Base-by-base conservation (phyloP, 2,329 filamentous ascomycete species). In the Penicillium vulpinum region DNA sequence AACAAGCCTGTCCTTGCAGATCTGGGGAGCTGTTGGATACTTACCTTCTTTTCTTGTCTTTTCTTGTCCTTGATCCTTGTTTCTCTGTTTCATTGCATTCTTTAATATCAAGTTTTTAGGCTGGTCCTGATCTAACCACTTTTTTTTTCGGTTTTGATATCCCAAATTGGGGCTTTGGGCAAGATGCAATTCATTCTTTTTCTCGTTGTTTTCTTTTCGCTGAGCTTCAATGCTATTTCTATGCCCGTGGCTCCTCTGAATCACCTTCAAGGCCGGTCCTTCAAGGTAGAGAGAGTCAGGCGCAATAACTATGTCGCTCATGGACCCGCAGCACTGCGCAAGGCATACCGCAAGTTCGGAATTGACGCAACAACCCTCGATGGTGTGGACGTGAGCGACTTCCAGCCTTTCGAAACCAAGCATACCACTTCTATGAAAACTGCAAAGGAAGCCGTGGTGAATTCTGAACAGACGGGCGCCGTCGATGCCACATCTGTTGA, bases 261-360 rank as follows among this genome's bases (percentile, higher is more conserved):
- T 29, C 61, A 64, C 29, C 62, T 57, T 16, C 65, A 71, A 62
- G 68, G 70, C 62, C 69, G 72, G 54, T 85, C 84, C 8, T 89
- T 88, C 76, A 84, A 81, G 69, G 80, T 89, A 33, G 80, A 84
- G 49, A 80, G 86, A 35, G 75, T 83, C 45, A 73, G 78, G 50
- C 86, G 85, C 64, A 75, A 75, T n/a, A 77, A 78, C 54, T 85
- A 85, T 68, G 77, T 78, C 22, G 74, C 80, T 21, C 80, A 88
- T 75, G 86, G 87, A n/a, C 78, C 81, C 7, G 70, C 76, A 56
- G 86, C 87, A 49, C 79, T 92, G 63, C 74, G 82, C 49, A 89
- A 85, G 74, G 84, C 88, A 16, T 87, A 88, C 71, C 75, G 80
- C 65, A 92, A 92, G 72, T 91, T 83, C 72, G 81, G 83, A 60